Evolutionary conservation across 108 stramenopile species (phyloP).

Genomic region (Schizochytrium sp.): DNA sequence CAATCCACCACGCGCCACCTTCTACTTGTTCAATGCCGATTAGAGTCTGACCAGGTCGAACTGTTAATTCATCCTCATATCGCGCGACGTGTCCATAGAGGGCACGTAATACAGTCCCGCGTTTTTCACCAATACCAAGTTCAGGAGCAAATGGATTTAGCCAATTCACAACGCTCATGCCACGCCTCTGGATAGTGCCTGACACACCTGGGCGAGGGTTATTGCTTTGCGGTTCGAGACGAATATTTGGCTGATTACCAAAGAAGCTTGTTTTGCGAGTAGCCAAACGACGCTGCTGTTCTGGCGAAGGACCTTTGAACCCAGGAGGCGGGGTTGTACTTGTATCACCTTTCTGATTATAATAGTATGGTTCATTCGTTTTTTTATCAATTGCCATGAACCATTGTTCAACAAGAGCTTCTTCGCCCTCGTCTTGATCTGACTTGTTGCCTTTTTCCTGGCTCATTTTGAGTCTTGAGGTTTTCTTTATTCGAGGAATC

Average conservation of each 20-base stretch:
- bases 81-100: slow-evolving; percentile 43
- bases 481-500: too few species aligned
- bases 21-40: slow-evolving; percentile 32
- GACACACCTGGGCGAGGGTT: not conserved
- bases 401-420: slow-evolving; percentile 10
- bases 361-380: slow-evolving; percentile 35
- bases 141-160: slow-evolving; percentile 32
- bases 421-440: not conserved
- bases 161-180: slow-evolving; percentile 7
- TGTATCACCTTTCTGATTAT: not conserved
- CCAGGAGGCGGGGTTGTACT: slow-evolving; percentile 11
- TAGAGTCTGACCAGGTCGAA: slow-evolving; percentile 34
- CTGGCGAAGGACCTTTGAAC: not conserved
- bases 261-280: not conserved
- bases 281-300: not conserved
- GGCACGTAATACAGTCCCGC: slow-evolving; percentile 34
- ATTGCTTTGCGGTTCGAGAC: not conserved
- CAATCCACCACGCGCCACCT: slow-evolving; percentile 57
- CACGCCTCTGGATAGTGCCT: not conserved
- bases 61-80: slow-evolving; percentile 52
- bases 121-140: slow-evolving; percentile 42
- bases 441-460: not conserved
- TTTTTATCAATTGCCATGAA: slow-evolving; percentile 41
- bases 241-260: not conserved
- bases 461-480: not conserved